phyloP scores from a whole-genome alignment of 2,329 filamentous ascomycete genomes.

The Fusarium mangiferae region DNA sequence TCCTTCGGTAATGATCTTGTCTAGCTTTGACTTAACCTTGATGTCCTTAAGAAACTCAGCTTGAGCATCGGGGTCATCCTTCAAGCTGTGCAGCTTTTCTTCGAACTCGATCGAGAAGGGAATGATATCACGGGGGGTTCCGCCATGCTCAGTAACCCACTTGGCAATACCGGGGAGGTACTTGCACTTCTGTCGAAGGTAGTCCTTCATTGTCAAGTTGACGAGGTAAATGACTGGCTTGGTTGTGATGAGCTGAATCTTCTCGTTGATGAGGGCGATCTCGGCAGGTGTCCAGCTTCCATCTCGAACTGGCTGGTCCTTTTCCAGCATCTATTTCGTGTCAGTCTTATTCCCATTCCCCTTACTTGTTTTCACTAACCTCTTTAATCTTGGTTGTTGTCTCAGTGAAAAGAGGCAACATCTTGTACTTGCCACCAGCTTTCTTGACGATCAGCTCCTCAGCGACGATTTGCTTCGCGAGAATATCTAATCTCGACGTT shows the following conservation, averaged over 20 bases:
- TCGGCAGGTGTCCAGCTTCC: slow-evolving; percentile 56
- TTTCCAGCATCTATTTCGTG: slow-evolving; percentile 49
- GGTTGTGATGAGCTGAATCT: slow-evolving; percentile 58
- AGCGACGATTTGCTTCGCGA: slow-evolving; percentile 52
- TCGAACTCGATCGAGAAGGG: slow-evolving; percentile 59
- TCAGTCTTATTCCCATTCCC: not conserved
- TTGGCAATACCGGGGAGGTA: slow-evolving; percentile 57
- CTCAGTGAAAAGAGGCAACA: slow-evolving; percentile 57
- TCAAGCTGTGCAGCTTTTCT: slow-evolving; percentile 54
- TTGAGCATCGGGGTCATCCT: slow-evolving; percentile 49
- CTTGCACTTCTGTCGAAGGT: slow-evolving; percentile 58
- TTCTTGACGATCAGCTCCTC: slow-evolving; percentile 55
- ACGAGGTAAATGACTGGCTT: slow-evolving; percentile 59
- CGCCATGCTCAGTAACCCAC: slow-evolving; percentile 58
- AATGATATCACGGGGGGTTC: slow-evolving; percentile 53
- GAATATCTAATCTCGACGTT: slow-evolving; percentile 46
- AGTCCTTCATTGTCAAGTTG: slow-evolving; percentile 59
- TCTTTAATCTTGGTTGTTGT: slow-evolving; percentile 54
- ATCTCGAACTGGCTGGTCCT: slow-evolving; percentile 54
- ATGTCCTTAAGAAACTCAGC: slow-evolving; percentile 52
- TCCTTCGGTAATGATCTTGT: slow-evolving; percentile 57
- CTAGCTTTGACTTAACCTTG: slow-evolving; percentile 55
- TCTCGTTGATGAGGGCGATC: slow-evolving; percentile 58
- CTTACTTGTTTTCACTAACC: not conserved
- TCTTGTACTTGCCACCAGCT: slow-evolving; percentile 57